Percentiles rank a stretch among this genome's conserved stretches.
These are phyloP conservation scores for Porphyridium purpureum DNA, from an alignment of 23 red algal genomes.

Conservation along the genomic window DNA sequence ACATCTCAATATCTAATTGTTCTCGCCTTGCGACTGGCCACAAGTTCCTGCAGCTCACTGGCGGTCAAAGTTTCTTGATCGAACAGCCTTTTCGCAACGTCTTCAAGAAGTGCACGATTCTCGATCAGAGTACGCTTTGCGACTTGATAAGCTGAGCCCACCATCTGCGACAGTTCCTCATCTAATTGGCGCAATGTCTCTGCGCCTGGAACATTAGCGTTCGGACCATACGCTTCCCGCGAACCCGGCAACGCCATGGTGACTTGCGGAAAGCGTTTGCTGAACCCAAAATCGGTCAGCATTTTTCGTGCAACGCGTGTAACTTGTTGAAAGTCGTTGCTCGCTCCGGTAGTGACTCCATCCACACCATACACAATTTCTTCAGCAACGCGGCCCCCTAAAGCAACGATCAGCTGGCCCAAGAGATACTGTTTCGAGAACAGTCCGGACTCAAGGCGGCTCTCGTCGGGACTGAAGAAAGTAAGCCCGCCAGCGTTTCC, in stretches of 20 bases:
- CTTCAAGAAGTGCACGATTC: conserved; percentile 8
- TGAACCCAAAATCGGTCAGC: conserved; percentile 12
- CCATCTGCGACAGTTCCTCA: conserved; percentile 7
- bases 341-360: conserved; percentile 9
- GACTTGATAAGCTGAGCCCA: conserved; percentile 5
- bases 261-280: background rate
- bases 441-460: conserved; percentile 5
- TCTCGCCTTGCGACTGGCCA: too few species aligned
- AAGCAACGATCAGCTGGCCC: conserved; percentile 5
- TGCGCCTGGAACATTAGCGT: background rate
- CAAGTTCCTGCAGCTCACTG: conserved; percentile 6
- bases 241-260: background rate
- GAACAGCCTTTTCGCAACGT: conserved; percentile 6
- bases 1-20: too few species aligned
- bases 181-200: conserved; percentile 1
- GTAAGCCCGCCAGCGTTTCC: conserved; percentile 8
- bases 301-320: conserved; percentile 7
- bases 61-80: conserved; percentile 5
- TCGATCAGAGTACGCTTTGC: background rate
- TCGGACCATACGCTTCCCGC: background rate
- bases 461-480: conserved; percentile 14
- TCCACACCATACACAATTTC: conserved; percentile 13
- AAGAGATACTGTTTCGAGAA: conserved; percentile 13
- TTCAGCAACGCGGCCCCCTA: conserved; percentile 8
- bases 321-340: conserved; percentile 16